Percentiles rank a stretch among this genome's conserved stretches.
phyloP scores from a whole-genome alignment of 108 stramenopile genomes.

The Cyclotella baltica region DNA sequence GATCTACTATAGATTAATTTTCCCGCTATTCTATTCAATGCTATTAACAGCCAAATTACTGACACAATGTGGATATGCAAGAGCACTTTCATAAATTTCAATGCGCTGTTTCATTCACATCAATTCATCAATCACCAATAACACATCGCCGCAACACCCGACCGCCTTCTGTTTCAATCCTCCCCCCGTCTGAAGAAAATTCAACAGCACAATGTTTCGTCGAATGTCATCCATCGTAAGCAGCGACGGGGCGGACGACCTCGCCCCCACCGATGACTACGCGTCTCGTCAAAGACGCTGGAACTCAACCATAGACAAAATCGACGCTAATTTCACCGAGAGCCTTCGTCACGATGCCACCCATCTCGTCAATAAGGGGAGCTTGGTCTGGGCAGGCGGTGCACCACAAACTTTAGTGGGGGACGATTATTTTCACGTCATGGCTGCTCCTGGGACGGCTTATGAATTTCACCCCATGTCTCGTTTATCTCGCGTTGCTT shows the following conservation, averaged over 20 bases:
- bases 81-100: too few species aligned
- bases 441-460: background rate
- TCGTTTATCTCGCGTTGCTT: background rate
- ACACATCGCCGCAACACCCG: too few species aligned
- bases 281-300: background rate
- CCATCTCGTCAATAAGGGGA: background rate
- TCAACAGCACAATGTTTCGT: constrained; percentile 6
- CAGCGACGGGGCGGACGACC: background rate
- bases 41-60: too few species aligned
- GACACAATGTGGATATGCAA: too few species aligned
- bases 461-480: background rate
- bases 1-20: too few species aligned
- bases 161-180: too few species aligned
- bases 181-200: too few species aligned
- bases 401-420: background rate
- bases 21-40: too few species aligned
- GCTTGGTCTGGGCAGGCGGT: background rate
- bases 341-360: background rate
- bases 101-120: too few species aligned
- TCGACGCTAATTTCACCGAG: background rate
- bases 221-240: background rate
- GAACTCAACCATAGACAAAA: background rate
- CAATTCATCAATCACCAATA: too few species aligned
- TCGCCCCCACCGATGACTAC: background rate
- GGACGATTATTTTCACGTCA: constrained; percentile 1